Percentiles rank a stretch among this genome's conserved stretches.
Evolutionary conservation across 106 monocot genomes (phyloP).

Genomic region (Dioscorea dumetorum): DNA sequence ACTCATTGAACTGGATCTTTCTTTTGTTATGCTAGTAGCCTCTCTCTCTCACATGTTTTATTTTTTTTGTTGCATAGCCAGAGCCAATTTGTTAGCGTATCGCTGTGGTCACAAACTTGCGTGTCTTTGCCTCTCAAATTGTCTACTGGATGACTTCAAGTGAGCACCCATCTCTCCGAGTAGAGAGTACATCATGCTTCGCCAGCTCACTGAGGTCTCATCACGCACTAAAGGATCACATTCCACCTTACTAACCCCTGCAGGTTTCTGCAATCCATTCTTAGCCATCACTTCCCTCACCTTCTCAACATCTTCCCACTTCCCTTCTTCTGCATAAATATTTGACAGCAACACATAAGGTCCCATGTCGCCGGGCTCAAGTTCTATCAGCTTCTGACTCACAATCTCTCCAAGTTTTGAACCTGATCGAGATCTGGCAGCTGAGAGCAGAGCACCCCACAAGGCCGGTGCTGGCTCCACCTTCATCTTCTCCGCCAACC

Average conservation of each 20-base stretch:
- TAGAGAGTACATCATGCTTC: slow-evolving; percentile 23
- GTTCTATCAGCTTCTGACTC: slow-evolving; percentile 37
- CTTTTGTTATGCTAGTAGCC: too few relatives aligned
- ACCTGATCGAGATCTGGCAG: slow-evolving; percentile 27
- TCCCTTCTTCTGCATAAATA: slow-evolving; percentile 56
- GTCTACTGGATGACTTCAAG: slow-evolving; percentile 14
- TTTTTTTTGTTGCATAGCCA: too few relatives aligned
- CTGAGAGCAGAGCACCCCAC: slow-evolving; percentile 51
- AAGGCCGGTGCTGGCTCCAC: slow-evolving; percentile 13
- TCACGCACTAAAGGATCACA: background rate
- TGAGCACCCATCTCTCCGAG: slow-evolving; percentile 30
- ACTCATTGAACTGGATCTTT: too few relatives aligned
- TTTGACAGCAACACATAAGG: slow-evolving; percentile 59
- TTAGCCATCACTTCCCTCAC: slow-evolving; percentile 47
- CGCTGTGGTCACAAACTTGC: too few relatives aligned
- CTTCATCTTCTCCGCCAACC: slow-evolving; percentile 21
- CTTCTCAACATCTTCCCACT: slow-evolving; percentile 65
- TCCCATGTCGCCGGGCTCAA: slow-evolving; percentile 39
- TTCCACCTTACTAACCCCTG: slow-evolving; percentile 34
- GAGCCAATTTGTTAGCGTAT: too few relatives aligned
- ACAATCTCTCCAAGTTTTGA: slow-evolving; percentile 48
- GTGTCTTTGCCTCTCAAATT: background rate
- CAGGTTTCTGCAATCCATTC: slow-evolving; percentile 42
- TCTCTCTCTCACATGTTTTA: too few relatives aligned
- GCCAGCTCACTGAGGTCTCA: background rate